Percentiles rank a stretch among this genome's conserved stretches.
phyloP scores from a whole-genome alignment of 2,329 filamentous ascomycete genomes.

The Purpureocillium takamizusanense region DNA sequence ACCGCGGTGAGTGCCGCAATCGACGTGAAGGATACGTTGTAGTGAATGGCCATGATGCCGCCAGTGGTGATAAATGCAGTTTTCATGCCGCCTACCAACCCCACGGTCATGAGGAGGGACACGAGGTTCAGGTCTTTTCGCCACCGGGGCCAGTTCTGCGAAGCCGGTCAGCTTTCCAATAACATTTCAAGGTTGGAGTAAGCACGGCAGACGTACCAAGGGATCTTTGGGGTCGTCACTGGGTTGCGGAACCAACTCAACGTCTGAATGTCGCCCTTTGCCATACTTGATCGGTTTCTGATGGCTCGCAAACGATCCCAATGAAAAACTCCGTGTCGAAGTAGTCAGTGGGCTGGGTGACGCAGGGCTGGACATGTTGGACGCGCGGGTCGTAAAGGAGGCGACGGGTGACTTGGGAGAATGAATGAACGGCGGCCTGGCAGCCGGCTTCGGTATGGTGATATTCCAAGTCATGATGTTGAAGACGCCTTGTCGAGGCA shows the following conservation, averaged over 20 bases:
- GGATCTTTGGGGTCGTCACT: constrained; percentile 46
- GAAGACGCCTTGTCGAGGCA: neutral
- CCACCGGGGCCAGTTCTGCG: constrained; percentile 46
- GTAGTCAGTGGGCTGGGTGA: constrained; percentile 3
- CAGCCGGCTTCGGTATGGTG: neutral
- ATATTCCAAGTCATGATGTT: constrained; percentile 4
- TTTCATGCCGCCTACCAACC: constrained; percentile 42
- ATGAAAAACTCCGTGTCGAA: constrained; percentile 4
- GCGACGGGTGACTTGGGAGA: constrained; percentile 4
- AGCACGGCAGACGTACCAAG: constrained; percentile 29
- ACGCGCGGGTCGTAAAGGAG: neutral
- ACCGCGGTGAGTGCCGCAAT: constrained; percentile 41
- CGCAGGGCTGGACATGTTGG: neutral
- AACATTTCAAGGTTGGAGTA: neutral
- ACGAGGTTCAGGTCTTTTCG: constrained; percentile 40
- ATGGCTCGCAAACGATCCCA: constrained; percentile 7
- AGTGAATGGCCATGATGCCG: constrained; percentile 30
- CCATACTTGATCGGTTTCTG: constrained; percentile 36
- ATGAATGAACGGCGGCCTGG: constrained; percentile 5
- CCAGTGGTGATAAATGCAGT: constrained; percentile 42
- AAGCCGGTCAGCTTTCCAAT: neutral
- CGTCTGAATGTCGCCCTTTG: constrained; percentile 28
- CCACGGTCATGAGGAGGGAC: constrained; percentile 36
- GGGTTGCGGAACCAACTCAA: constrained; percentile 45
- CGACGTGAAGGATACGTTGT: constrained; percentile 36